phyloP scores from a whole-genome alignment of 1,139 yeast genomes.

The Geotrichum restrictum region DNA sequence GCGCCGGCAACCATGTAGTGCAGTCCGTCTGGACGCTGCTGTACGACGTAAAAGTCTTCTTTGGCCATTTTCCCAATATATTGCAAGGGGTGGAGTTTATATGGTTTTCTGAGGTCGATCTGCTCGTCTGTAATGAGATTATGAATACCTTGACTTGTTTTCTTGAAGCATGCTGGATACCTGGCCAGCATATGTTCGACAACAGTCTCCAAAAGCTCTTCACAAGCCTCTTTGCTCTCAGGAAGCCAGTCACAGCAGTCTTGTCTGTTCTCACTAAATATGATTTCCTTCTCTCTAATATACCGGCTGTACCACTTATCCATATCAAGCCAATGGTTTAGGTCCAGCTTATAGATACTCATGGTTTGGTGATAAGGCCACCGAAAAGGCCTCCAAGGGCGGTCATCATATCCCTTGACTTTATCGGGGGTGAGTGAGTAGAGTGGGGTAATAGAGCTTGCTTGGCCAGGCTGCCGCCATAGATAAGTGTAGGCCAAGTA shows the following conservation, averaged over 20 bases:
- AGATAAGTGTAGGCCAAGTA: too few species aligned
- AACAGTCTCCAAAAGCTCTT: slow-evolving; percentile 61
- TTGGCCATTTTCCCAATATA: slow-evolving; percentile 67
- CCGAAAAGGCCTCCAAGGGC: slow-evolving; percentile 79
- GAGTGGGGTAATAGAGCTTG: slow-evolving; percentile 55
- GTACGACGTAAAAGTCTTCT: slow-evolving; percentile 65
- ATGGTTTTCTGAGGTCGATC: slow-evolving; percentile 56
- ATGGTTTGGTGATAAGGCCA: slow-evolving; percentile 81
- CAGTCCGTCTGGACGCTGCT: slow-evolving; percentile 49
- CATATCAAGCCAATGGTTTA: slow-evolving; percentile 77
- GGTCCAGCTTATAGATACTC: slow-evolving; percentile 65
- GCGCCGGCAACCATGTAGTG: slow-evolving; percentile 71
- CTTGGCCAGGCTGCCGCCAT: too few species aligned
- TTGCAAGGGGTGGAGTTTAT: slow-evolving; percentile 59
- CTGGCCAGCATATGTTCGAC: slow-evolving; percentile 56
- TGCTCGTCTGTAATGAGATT: slow-evolving; percentile 61
- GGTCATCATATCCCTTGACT: slow-evolving; percentile 60
- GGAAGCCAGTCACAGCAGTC: slow-evolving; percentile 66
- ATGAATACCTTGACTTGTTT: slow-evolving; percentile 50
- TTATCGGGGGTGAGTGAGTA: slow-evolving; percentile 59
- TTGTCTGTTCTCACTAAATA: slow-evolving; percentile 55
- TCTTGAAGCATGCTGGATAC: slow-evolving; percentile 60
- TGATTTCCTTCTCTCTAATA: slow-evolving; percentile 57
- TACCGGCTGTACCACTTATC: slow-evolving; percentile 68
- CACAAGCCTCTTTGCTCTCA: slow-evolving; percentile 59